A percentile compares a stretch with the other conserved stretches of the same genome.
Conservation (phyloP, 495 filamentous ascomycete species). For the Penicillium crystallinum region DNA sequence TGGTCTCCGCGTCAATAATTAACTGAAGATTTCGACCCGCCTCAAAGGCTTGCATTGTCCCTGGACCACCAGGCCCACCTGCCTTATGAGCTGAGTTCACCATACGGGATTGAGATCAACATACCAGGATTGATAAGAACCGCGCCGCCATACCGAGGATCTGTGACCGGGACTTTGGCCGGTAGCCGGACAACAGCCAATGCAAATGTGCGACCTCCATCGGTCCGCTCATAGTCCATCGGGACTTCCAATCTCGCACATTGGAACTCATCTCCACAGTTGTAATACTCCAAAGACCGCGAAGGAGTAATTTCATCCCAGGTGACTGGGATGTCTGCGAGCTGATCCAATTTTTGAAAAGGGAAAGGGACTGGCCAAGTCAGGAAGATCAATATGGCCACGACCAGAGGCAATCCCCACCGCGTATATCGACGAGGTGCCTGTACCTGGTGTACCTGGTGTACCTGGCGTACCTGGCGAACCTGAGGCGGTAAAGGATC, state of each 20-base stretch:
- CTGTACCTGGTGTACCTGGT: neutral
- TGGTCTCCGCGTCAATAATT: constrained; percentile 35
- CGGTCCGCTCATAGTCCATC: constrained; percentile 48
- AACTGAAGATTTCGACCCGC: constrained; percentile 37
- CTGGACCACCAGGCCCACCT: constrained; percentile 51
- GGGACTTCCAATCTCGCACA: constrained; percentile 55
- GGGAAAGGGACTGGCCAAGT: neutral
- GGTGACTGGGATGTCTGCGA: constrained; percentile 2
- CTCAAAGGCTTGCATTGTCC: constrained; percentile 33
- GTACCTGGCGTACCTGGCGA: neutral
- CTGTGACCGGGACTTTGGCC: constrained; percentile 39
- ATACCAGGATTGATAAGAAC: constrained; percentile 45
- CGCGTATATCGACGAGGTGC: neutral
- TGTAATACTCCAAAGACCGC: constrained; percentile 27
- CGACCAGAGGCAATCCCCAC: neutral
- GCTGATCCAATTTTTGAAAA: neutral
- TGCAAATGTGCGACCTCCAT: constrained; percentile 37
- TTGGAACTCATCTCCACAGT: constrained; percentile 41
- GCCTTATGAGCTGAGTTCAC: neutral
- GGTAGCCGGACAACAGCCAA: constrained; percentile 50
- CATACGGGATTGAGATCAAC: neutral
- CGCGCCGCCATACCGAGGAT: constrained; percentile 43
- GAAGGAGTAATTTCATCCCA: constrained; percentile 33
- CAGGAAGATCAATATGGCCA: neutral
- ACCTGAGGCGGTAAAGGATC: neutral